Conservation (phyloP, 2,329 filamentous ascomycete genomes). For the Exophiala xenobiotica region DNA sequence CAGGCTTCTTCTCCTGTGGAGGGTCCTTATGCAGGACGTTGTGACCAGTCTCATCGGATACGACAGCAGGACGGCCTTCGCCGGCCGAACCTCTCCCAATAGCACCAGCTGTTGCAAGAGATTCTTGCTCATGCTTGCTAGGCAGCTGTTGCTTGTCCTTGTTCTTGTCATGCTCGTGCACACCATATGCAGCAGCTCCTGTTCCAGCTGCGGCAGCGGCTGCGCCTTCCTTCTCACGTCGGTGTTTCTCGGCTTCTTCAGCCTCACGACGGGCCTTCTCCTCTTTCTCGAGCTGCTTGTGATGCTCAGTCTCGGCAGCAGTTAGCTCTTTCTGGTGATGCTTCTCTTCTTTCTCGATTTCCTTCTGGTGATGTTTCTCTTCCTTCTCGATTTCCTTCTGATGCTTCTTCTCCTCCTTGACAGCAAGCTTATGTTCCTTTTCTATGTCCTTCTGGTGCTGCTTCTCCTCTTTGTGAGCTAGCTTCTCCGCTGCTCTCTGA, state of each 20-base stretch:
- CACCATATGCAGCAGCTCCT: conserved; percentile 17
- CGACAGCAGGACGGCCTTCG: background rate
- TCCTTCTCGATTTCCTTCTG: conserved; percentile 18
- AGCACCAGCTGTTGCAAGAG: background rate
- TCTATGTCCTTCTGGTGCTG: conserved; percentile 18
- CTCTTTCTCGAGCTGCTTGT: conserved; percentile 16
- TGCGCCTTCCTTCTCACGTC: conserved; percentile 15
- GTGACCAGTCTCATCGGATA: conserved; percentile 18
- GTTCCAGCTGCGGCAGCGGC: conserved; percentile 13
- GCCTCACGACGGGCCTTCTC: conserved; percentile 2
- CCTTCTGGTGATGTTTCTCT: conserved; percentile 13
- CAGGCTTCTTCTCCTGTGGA: conserved; percentile 28
- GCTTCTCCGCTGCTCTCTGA: conserved; percentile 22
- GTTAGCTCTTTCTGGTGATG: conserved; percentile 7
- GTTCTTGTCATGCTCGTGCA: conserved; percentile 13
- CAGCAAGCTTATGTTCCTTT: conserved; percentile 11
- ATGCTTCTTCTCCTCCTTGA: conserved; percentile 12
- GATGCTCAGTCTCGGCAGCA: background rate
- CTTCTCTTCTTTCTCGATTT: conserved; percentile 14
- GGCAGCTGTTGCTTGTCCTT: background rate
- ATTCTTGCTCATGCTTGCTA: background rate
- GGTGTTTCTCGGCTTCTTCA: conserved; percentile 10
- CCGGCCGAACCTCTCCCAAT: background rate
- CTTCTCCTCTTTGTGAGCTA: conserved; percentile 22
- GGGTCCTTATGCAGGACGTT: conserved; percentile 24